Base-by-base conservation (phyloP, 148 eudicot genomes). In the Oxyria digyna region DNA sequence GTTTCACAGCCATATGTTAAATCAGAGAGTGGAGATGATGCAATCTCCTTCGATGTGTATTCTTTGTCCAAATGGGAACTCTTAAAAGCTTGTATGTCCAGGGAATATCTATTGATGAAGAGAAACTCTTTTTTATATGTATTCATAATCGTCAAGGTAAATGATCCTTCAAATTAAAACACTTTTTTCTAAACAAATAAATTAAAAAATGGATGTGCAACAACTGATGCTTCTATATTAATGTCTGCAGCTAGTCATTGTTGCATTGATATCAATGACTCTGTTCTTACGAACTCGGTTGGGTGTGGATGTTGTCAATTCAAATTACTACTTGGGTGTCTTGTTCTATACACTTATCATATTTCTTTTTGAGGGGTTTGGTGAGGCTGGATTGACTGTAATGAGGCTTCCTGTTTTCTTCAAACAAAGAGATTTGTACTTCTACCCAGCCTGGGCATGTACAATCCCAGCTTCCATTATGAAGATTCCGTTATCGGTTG, bases 381-480 rank as follows among this genome's bases (percentile, higher is more conserved):
- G 90, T 3, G 96, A 91, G 78, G 69, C 84, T 42, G 41, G 82
- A 31, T 68, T 91, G 84, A 91, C 92, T 23, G 71, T 88, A 71
- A 77, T 71, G 70, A 87, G 89, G 69, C 90, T 88, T 74, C 77
- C 81, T n/a, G 78, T 83, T 32, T 91, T 88, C 76, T 88, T 83
- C 78, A 91, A 88, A 79, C 96, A 91, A 68, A 85, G 96, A 74
- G 96, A 88, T 21, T 75, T 88, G 76, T 77, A 68, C 70, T 85
- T 87, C 54, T 91, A 85, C 63, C 97, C 97, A 26, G 87, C 92
- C 12, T 91, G 97, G 96, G 87, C 97, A 12, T 91, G 83, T 74
- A 85, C 96, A 42, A 83, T 91, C 64, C 88, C 97, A 29, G 80
- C 88, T 24, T 67, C 79, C 33, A 81, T 88, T 73, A 72, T 86